Percentiles rank a stretch among this genome's conserved stretches.
Conservation (phyloP, 1,284 basidiomycete species). For the Cutaneotrichosporon curvatum region DNA sequence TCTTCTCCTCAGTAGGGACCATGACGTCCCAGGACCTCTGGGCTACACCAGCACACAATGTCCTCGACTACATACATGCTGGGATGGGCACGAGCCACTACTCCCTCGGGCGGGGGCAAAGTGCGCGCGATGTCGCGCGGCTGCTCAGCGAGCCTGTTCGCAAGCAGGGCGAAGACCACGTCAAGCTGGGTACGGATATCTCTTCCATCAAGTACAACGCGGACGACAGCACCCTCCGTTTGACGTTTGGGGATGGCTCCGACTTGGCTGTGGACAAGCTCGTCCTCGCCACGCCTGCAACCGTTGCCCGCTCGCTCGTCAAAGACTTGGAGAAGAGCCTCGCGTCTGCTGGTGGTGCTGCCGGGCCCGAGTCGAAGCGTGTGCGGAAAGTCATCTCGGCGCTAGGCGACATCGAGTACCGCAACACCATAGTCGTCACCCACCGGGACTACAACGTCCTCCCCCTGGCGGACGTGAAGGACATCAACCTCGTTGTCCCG, state of each 20-base stretch:
- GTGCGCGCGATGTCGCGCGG: constrained; percentile 27
- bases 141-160: constrained; percentile 17
- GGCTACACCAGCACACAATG: constrained; percentile 18
- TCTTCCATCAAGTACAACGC: constrained; percentile 12
- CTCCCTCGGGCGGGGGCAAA: constrained; percentile 18
- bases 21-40: constrained; percentile 37
- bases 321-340: constrained; percentile 22
- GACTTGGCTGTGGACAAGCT: constrained; percentile 54
- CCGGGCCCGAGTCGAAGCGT: constrained; percentile 14
- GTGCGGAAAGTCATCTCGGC: constrained; percentile 28
- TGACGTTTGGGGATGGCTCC: constrained; percentile 1
- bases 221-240: not conserved
- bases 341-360: constrained; percentile 3
- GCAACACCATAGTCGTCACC: constrained; percentile 58
- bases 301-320: constrained; percentile 50
- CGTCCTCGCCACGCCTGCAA: constrained; percentile 64
- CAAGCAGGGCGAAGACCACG: constrained; percentile 20
- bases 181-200: constrained; percentile 23
- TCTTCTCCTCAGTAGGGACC: constrained; percentile 68
- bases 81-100: constrained; percentile 39
- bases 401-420: constrained; percentile 31
- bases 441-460: constrained; percentile 59
- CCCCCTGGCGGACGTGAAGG: constrained; percentile 55
- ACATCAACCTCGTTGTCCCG: constrained; percentile 57
- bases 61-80: constrained; percentile 39